A percentile compares a stretch with the other conserved stretches of the same genome.
These are phyloP conservation scores for Aspergillus terreus DNA, from an alignment of 2,329 filamentous ascomycete species.

Conservation along the genomic window DNA sequence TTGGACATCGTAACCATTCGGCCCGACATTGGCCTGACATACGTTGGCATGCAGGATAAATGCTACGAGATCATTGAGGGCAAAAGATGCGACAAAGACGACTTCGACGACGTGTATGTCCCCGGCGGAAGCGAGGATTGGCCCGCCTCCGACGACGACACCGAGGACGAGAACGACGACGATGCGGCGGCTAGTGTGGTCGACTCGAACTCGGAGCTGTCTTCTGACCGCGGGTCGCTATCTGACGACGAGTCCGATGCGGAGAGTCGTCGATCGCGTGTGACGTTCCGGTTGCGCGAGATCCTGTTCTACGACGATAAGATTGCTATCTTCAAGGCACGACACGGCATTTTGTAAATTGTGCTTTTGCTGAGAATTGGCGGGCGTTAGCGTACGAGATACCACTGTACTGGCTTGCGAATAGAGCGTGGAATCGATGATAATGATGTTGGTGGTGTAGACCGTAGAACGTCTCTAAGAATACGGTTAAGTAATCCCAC, in stretches of 20 bases:
- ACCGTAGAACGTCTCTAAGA: background rate
- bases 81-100: conserved; percentile 34
- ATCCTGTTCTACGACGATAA: conserved; percentile 84
- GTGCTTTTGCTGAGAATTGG: conserved; percentile 1
- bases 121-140: conserved; percentile 40
- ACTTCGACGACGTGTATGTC: conserved; percentile 41
- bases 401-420: conserved; percentile 8
- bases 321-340: conserved; percentile 73
- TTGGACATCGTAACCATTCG: conserved; percentile 74
- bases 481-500: no score
- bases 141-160: conserved; percentile 44
- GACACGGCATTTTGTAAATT: conserved; percentile 53
- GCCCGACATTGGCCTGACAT: conserved; percentile 72
- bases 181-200: conserved; percentile 27
- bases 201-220: conserved; percentile 18
- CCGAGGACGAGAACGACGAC: conserved; percentile 47
- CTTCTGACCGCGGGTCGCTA: conserved; percentile 20
- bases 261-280: conserved; percentile 33
- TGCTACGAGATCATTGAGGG: conserved; percentile 78
- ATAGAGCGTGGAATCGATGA: background rate
- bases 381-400: conserved; percentile 13
- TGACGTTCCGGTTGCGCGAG: conserved; percentile 64
- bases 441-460: background rate
- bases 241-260: conserved; percentile 45
- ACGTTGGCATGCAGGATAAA: conserved; percentile 70